phyloP scores from a whole-genome alignment of 306 rosid genomes.

The Dalbergia cultrata region DNA sequence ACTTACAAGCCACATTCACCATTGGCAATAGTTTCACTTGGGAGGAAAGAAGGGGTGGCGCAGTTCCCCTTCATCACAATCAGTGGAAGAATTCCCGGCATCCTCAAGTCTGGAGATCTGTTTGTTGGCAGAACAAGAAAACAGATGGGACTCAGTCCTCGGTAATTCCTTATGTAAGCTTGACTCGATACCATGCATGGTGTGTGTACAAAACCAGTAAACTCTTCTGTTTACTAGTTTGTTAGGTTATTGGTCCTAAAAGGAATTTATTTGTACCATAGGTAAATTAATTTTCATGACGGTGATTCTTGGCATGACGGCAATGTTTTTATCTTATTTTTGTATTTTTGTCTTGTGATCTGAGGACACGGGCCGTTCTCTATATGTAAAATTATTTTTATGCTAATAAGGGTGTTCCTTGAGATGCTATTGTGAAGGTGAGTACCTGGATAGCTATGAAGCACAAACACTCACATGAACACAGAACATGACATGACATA shows the following conservation, averaged over 20 bases:
- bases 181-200: slow-evolving; percentile 19
- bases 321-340: no score
- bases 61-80: slow-evolving; percentile 66
- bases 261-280: slow-evolving; percentile 4
- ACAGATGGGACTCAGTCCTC: slow-evolving; percentile 64
- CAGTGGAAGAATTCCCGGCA: slow-evolving; percentile 67
- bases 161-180: background rate
- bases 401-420: slow-evolving; percentile 3
- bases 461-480: no score
- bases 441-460: no score
- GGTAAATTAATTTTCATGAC: no score
- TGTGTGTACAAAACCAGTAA: slow-evolving; percentile 23
- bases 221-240: slow-evolving; percentile 1
- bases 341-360: no score
- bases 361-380: no score
- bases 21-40: slow-evolving; percentile 74
- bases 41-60: slow-evolving; percentile 78
- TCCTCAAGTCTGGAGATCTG: slow-evolving; percentile 76
- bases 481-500: no score
- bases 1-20: slow-evolving; percentile 57
- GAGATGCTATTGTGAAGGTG: slow-evolving; percentile 18
- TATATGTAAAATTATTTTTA: background rate
- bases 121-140: slow-evolving; percentile 80
- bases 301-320: no score
- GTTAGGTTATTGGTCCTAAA: slow-evolving; percentile 28